These are phyloP conservation scores for Rhododendron molle DNA, from an alignment of 148 eudicot species.

Conservation along the genomic window DNA sequence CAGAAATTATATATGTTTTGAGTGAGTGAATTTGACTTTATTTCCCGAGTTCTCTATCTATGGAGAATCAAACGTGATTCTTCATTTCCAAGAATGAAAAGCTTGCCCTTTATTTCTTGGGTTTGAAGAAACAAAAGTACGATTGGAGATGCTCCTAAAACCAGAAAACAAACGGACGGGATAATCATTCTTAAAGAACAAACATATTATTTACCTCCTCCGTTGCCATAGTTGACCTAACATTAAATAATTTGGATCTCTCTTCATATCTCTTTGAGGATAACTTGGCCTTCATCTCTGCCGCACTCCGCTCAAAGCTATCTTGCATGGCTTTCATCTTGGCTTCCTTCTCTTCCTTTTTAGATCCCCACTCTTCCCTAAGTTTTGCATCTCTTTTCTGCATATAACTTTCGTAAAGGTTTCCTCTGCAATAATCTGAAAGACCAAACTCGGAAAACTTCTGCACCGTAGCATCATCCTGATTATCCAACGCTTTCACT, in stretches of 20 bases:
- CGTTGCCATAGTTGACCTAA: conserved; percentile 38
- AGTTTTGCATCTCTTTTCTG: conserved; percentile 75
- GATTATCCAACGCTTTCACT: conserved; percentile 28
- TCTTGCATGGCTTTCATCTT: conserved; percentile 71
- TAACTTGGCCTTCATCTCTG: conserved; percentile 70
- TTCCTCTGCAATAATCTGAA: conserved; percentile 66
- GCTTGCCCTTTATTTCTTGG: neutral
- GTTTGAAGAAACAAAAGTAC: neutral
- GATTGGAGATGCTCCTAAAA: neutral
- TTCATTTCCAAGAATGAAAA: neutral
- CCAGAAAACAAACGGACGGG: neutral
- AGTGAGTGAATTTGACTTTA: neutral
- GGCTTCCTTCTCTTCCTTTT: conserved; percentile 71
- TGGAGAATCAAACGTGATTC: neutral
- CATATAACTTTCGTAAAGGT: conserved; percentile 57
- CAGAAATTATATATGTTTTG: neutral
- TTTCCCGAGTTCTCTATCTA: neutral
- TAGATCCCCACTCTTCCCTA: conserved; percentile 77
- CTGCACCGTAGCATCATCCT: conserved; percentile 39
- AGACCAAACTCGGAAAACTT: conserved; percentile 42
- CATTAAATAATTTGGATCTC: conserved; percentile 56
- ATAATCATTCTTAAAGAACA: conserved; percentile 8
- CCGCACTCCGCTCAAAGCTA: conserved; percentile 67
- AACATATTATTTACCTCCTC: conserved; percentile 41
- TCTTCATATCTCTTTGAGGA: conserved; percentile 61